These are phyloP conservation scores for Psidium guajava DNA, from an alignment of 345 rosid species.

Conservation along the genomic window DNA sequence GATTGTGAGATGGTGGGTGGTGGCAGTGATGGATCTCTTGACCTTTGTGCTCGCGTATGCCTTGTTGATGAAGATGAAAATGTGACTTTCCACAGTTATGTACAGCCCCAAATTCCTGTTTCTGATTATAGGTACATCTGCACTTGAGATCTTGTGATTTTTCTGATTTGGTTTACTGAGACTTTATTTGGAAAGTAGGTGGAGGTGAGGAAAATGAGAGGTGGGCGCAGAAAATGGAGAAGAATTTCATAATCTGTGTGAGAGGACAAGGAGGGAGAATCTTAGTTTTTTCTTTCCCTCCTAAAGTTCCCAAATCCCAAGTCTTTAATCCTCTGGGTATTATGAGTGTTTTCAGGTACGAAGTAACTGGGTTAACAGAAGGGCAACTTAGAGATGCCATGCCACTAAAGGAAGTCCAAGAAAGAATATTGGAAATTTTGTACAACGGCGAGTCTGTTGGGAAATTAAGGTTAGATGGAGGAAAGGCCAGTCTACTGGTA, in stretches of 20 bases:
- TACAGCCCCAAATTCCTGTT: slow-evolving; percentile 46
- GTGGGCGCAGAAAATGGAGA: background rate
- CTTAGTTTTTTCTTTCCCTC: background rate
- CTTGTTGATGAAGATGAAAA: slow-evolving; percentile 68
- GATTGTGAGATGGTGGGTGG: slow-evolving; percentile 83
- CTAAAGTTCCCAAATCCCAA: background rate
- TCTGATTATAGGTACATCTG: slow-evolving; percentile 42
- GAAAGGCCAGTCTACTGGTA: slow-evolving; percentile 52
- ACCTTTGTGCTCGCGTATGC: slow-evolving; percentile 60
- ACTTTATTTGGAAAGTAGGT: background rate
- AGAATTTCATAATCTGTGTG: background rate
- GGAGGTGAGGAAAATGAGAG: background rate
- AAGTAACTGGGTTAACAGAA: slow-evolving; percentile 59
- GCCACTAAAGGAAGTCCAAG: slow-evolving; percentile 39
- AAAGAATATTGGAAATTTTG: slow-evolving; percentile 31
- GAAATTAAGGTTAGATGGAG: slow-evolving; percentile 20
- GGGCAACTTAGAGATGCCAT: slow-evolving; percentile 51
- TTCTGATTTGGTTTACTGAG: background rate
- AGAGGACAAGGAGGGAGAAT: background rate
- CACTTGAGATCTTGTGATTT: background rate
- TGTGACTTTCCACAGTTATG: slow-evolving; percentile 39
- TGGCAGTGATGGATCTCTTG: slow-evolving; percentile 41
- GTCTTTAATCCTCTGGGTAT: background rate
- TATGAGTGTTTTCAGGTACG: slow-evolving; percentile 22
- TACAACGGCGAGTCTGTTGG: slow-evolving; percentile 32